Base-by-base conservation (phyloP, 2,329 filamentous ascomycete genomes). In the Tolypocladium sp. region DNA sequence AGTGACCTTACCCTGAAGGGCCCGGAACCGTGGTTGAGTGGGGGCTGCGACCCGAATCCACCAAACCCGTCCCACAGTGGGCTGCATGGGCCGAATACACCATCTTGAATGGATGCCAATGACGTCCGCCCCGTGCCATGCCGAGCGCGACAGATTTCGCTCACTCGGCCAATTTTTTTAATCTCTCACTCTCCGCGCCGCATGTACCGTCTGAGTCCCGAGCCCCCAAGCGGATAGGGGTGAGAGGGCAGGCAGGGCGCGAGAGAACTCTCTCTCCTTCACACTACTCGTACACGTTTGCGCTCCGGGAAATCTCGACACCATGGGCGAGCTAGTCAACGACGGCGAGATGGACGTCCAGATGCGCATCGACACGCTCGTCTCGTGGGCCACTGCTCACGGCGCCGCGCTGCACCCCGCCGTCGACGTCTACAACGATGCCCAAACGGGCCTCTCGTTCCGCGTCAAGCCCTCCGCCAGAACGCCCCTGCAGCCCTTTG, bases 381-480 rank as follows among this genome's bases (percentile, higher is more conserved):
- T 79, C n/a, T 60, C 66, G 6, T 86, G 83, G 83, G 78, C 78
- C 5, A 66, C 63, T 30, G 64, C 68, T 1, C 71, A 79, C 59
- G 78, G 80, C 8, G 81, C 78, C 15, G 60, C 60, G 6, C 71
- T 87, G 33, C 78, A 86, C 63, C 75, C 77, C 0, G 70, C 73
- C 0, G 74, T 86, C 33, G 77, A 85, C 60, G 72, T 87, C 55
- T 81, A 80, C 66, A 65, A 77, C 2, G 79, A 85, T 61, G 64
- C 75, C 2, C 59, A 70, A 13, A 84, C 79, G 2, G 80, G 81
- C 55, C 76, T 80, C 44, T 85, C 82, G 2, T 79, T 87, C 63
- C 77, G 80, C 40, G 79, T 82, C 63, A 77, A 71, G 54, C 68
- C 71, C 41, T 63, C 65, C 15, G 67, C 69, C 35, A 42, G 61